Evolutionary conservation across 2,329 filamentous ascomycete genomes (phyloP), one percentile per base, ranked within the genome.

Genomic region (Epichloe bromicola): DNA sequence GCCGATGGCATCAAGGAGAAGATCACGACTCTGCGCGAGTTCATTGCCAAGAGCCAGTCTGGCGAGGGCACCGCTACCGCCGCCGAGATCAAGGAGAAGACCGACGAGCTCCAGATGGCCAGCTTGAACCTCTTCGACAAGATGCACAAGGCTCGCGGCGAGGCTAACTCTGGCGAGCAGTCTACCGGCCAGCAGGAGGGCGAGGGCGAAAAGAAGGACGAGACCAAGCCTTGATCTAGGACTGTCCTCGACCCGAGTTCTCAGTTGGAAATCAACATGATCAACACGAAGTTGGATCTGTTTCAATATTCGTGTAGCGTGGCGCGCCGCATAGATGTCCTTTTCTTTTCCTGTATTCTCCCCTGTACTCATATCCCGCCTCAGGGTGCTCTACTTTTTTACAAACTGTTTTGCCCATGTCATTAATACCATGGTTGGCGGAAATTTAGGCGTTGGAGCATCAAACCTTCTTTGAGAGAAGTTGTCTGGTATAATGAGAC

Each of bases 111-210:
- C 67, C 93, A 97, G 77, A 87, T 86, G 69, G 88, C 91, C 60
- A 91, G 86, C 72, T 78, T 98, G 74, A 95, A 87, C 74, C 83
- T 97, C 65, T 97, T 98, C 71, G 93, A 97, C 78, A 96, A 97
- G 86, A 95, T 98, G 88, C 91, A 98, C 86, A 94, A 95, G 80
- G 88, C 91, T 60, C 85, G 88, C 62, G 70, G 73, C 60, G 86
- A 90, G 75, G 76, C 75, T 61, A 69, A 74, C 64, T 58, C 62
- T 53, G 70, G 75, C 66, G 70, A 79, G 66, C 71, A 78, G 64
- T 58, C 66, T 61, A 71, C 61, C 60, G 69, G 63, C 67, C 61
- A 73, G 62, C 70, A 74, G 71, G 69, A 71, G 62, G 63, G 78
- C 55, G 82, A 86, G 67, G 82, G 76, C 59, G 82, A 89, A 75